These are phyloP conservation scores for Aspergillus pseudonomiae DNA, from an alignment of 2,329 filamentous ascomycete species.

Conservation along the genomic window DNA sequence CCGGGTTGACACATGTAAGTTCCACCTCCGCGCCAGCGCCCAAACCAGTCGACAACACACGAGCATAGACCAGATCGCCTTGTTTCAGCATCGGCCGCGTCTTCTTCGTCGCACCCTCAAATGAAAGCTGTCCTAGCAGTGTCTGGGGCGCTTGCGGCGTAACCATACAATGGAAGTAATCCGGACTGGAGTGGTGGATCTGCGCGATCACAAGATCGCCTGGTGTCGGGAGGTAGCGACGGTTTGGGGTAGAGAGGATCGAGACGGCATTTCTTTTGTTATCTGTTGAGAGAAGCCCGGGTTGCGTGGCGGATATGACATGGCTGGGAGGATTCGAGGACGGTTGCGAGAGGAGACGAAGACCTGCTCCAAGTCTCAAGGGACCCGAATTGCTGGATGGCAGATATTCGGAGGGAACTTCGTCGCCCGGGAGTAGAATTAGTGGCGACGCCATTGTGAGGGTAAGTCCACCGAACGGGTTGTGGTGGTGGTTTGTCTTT, in stretches of 20 bases:
- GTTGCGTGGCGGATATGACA: slow-evolving; percentile 37
- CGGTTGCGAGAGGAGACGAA: slow-evolving; percentile 77
- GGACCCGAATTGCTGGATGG: slow-evolving; percentile 68
- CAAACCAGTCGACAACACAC: slow-evolving; percentile 74
- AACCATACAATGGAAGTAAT: slow-evolving; percentile 79
- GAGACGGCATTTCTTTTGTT: slow-evolving; percentile 43
- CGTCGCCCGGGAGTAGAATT: slow-evolving; percentile 83
- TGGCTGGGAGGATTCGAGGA: slow-evolving; percentile 62
- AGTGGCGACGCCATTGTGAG: slow-evolving; percentile 58
- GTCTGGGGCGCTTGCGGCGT: slow-evolving; percentile 66
- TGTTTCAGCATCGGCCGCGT: slow-evolving; percentile 76
- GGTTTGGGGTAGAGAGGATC: slow-evolving; percentile 40
- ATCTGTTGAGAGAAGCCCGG: slow-evolving; percentile 42
- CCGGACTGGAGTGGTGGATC: slow-evolving; percentile 72
- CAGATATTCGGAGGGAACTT: slow-evolving; percentile 66
- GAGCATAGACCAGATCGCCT: slow-evolving; percentile 85
- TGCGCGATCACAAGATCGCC: slow-evolving; percentile 89
- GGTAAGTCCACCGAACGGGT: neutral
- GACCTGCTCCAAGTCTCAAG: slow-evolving; percentile 79
- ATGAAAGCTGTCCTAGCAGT: slow-evolving; percentile 82
- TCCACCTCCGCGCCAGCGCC: slow-evolving; percentile 86
- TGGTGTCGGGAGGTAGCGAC: slow-evolving; percentile 74
- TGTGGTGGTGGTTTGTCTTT: neutral
- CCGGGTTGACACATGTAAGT: slow-evolving; percentile 82
- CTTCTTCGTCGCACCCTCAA: slow-evolving; percentile 90